A percentile compares a stretch with the other conserved stretches of the same genome.
Conservation (phyloP, 1,284 basidiomycete species). For the Kalmanozyma brasiliensis region DNA sequence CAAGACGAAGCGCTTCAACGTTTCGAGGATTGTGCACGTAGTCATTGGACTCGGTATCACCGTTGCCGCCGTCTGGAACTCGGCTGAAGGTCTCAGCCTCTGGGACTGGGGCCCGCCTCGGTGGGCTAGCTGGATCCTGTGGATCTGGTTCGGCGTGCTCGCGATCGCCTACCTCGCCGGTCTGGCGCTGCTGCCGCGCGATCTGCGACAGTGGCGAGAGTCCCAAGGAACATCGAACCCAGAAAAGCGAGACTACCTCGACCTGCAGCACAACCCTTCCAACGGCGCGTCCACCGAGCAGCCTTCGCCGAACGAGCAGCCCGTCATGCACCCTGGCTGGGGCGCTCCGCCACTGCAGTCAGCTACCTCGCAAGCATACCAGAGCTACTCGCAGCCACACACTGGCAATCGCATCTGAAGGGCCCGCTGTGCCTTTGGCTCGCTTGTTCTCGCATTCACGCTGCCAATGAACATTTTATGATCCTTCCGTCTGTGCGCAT, state of each 20-base stretch:
- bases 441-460: too few species aligned
- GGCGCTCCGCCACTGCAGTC: constrained; percentile 16
- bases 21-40: constrained; percentile 44
- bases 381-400: constrained; percentile 22
- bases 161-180: constrained; percentile 45
- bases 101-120: constrained; percentile 48
- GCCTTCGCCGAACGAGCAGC: constrained; percentile 14
- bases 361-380: constrained; percentile 12
- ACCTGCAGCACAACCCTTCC: constrained; percentile 15
- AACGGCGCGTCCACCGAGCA: constrained; percentile 21
- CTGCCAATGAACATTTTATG: too few species aligned
- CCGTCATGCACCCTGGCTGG: constrained; percentile 17
- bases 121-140: constrained; percentile 39
- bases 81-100: constrained; percentile 34
- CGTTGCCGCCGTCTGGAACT: constrained; percentile 45
- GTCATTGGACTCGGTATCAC: constrained; percentile 44
- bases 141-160: constrained; percentile 46
- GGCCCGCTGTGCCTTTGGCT: neutral
- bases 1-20: constrained; percentile 46
- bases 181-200: constrained; percentile 40
- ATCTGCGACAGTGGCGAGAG: constrained; percentile 30
- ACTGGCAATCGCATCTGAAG: constrained; percentile 17
- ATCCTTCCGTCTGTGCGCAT: too few species aligned
- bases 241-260: constrained; percentile 20
- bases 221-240: neutral